Conservation (phyloP, 2,329 filamentous ascomycete species). For the Lasiodiplodia sp. region DNA sequence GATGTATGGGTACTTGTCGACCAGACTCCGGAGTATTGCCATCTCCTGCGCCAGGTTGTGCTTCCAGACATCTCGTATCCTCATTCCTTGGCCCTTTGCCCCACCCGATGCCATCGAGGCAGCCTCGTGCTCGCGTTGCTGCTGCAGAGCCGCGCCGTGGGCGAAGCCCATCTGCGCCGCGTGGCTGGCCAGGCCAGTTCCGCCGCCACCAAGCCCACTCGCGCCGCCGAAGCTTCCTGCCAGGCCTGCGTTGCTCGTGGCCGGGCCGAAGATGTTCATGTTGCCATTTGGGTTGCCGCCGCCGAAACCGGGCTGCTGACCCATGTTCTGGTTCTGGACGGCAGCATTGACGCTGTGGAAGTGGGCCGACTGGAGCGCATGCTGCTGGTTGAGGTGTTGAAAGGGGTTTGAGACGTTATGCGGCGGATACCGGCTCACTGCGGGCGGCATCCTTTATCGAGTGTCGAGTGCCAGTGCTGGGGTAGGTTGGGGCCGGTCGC, state of each 20-base stretch:
- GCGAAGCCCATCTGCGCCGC: constrained; percentile 88
- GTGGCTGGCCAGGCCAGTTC: constrained; percentile 81
- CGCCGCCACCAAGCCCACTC: constrained; percentile 58
- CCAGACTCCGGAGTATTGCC: constrained; percentile 78
- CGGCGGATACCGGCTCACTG: constrained; percentile 64
- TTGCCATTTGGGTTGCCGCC: constrained; percentile 64
- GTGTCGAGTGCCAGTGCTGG: constrained; percentile 26
- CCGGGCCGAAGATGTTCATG: constrained; percentile 61
- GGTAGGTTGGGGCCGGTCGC: constrained; percentile 18
- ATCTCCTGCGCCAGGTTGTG: constrained; percentile 92
- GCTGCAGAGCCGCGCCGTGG: constrained; percentile 68
- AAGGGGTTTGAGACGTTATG: constrained; percentile 67
- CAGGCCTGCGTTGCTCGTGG: constrained; percentile 60
- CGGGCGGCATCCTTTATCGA: constrained; percentile 61
- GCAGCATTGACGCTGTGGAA: constrained; percentile 51
- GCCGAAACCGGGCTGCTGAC: constrained; percentile 73
- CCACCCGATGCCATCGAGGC: constrained; percentile 60
- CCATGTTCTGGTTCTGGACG: constrained; percentile 60
- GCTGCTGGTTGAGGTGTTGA: constrained; percentile 61
- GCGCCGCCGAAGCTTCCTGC: constrained; percentile 64
- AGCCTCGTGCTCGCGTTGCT: constrained; percentile 53
- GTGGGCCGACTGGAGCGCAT: constrained; percentile 45
- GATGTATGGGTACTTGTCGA: constrained; percentile 93
- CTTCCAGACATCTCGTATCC: constrained; percentile 97
- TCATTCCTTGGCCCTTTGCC: constrained; percentile 68